These are phyloP conservation scores for Dictyostelium brefeldianum DNA, from an alignment of 78 protist genomes.

Conservation along the genomic window DNA sequence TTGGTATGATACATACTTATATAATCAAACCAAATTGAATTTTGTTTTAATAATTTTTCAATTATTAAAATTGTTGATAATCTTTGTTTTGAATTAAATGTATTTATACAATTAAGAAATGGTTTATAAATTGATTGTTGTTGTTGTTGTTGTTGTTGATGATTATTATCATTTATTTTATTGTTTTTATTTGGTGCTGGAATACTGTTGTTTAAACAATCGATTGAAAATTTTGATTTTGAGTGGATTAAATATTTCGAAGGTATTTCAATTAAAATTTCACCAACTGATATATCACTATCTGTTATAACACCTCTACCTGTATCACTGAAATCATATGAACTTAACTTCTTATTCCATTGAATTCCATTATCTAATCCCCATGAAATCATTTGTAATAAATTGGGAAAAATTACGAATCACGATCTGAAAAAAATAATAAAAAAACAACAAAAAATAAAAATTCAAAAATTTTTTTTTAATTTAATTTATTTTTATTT, in stretches of 20 bases:
- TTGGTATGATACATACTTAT: too few species aligned
- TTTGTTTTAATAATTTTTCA: slow-evolving; percentile 12
- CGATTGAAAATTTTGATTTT: background rate
- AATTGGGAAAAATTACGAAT: background rate
- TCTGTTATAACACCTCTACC: slow-evolving; percentile 33
- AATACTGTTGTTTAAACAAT: background rate
- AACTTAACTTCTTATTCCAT: slow-evolving; percentile 28
- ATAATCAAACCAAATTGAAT: slow-evolving; percentile 51
- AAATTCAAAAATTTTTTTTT: background rate
- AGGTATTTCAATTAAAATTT: slow-evolving; percentile 46
- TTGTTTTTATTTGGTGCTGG: background rate
- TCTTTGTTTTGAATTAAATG: slow-evolving; percentile 41
- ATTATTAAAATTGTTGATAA: slow-evolving; percentile 20
- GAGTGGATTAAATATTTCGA: slow-evolving; percentile 20
- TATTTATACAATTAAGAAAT: background rate
- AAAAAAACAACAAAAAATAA: background rate
- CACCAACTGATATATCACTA: slow-evolving; percentile 7
- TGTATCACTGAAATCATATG: background rate
- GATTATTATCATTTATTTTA: background rate
- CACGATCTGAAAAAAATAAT: background rate
- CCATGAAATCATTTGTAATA: slow-evolving; percentile 27
- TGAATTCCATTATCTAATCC: slow-evolving; percentile 11
- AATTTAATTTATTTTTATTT: too few species aligned
- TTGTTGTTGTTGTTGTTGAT: background rate
- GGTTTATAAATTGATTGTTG: background rate